phyloP scores from a whole-genome alignment of 1,284 basidiomycete species.

The Cutaneotrichosporon daszewskae region DNA sequence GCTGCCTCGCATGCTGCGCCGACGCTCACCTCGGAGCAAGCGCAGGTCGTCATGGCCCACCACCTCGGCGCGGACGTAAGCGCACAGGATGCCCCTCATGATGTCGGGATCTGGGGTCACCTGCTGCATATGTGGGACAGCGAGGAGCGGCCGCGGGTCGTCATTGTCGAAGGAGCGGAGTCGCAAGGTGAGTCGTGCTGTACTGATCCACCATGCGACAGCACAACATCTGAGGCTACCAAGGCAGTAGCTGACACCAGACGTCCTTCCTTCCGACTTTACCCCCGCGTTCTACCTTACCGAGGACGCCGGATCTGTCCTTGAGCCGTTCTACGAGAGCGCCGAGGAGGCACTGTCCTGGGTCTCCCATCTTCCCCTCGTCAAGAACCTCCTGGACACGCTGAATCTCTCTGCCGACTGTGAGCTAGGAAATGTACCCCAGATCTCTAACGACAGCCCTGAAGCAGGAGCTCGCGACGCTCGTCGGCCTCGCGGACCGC shows the following conservation, averaged over 20 bases:
- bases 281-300: conserved; percentile 14
- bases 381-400: conserved; percentile 13
- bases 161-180: conserved; percentile 39
- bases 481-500: conserved; percentile 39
- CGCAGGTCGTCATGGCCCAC: conserved; percentile 43
- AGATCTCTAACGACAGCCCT: too few species aligned
- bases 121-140: conserved; percentile 25
- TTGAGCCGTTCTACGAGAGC: conserved; percentile 10
- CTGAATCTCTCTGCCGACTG: conserved; percentile 14
- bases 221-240: too few species aligned
- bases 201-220: too few species aligned
- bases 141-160: conserved; percentile 31
- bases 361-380: conserved; percentile 7
- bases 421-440: conserved; percentile 36
- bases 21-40: conserved; percentile 39
- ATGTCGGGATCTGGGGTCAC: conserved; percentile 42
- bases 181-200: conserved; percentile 30
- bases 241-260: background rate
- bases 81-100: conserved; percentile 35
- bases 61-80: conserved; percentile 38
- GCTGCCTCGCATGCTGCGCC: conserved; percentile 19
- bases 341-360: conserved; percentile 8
- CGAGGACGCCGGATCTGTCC: conserved; percentile 6
- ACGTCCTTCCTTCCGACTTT: background rate
- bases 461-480: conserved; percentile 38